Conservation (phyloP, 371 early-diverging fungal species). For the Fennellomyces sp. region DNA sequence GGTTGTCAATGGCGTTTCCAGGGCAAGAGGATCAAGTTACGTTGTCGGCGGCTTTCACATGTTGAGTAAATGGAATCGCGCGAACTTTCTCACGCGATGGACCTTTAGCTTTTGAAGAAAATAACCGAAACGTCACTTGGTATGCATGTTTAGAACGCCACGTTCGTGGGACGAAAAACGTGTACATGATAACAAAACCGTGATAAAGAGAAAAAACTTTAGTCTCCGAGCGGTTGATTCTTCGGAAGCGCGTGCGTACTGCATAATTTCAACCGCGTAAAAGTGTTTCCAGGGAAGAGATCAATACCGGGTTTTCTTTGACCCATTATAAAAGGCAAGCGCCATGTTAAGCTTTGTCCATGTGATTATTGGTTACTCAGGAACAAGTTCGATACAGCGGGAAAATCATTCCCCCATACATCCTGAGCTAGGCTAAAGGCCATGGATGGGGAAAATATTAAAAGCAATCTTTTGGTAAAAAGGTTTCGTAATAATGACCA, state of each 20-base stretch:
- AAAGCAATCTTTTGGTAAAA: too few relatives aligned
- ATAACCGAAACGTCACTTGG: neutral
- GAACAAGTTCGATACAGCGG: too few relatives aligned
- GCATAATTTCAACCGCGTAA: neutral
- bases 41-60: constrained; percentile 58
- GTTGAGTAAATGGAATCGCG: constrained; percentile 58
- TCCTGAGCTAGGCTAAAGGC: too few relatives aligned
- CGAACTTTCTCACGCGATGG: constrained; percentile 52
- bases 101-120: constrained; percentile 18
- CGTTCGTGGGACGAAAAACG: too few relatives aligned
- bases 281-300: neutral
- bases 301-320: neutral
- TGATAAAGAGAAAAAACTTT: neutral
- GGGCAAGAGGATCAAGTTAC: too few relatives aligned
- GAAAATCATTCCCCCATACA: too few relatives aligned
- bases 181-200: neutral
- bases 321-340: too few relatives aligned
- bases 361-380: too few relatives aligned
- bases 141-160: neutral
- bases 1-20: too few relatives aligned
- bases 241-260: neutral
- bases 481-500: too few relatives aligned
- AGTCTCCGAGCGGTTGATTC: neutral
- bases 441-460: too few relatives aligned
- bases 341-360: too few relatives aligned